Base-by-base conservation (phyloP, 129 eudicot genomes). In the Helichrysum umbraculigerum region DNA sequence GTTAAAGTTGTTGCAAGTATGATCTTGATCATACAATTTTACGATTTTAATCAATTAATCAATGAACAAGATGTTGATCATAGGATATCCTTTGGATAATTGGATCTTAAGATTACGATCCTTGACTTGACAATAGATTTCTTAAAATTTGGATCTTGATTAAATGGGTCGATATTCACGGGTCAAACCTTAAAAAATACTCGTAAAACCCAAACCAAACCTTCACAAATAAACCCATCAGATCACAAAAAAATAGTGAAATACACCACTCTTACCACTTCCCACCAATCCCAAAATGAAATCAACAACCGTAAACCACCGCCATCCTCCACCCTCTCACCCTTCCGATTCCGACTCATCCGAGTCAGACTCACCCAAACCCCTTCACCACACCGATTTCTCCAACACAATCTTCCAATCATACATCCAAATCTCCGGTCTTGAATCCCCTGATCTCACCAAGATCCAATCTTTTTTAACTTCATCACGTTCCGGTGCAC, bases 381-480 rank as follows among this genome's bases (percentile, higher is more conserved):
- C 76, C 76, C 85, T 34, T 66, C 92, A 88, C 59, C 91, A 87
- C 79, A 71, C 86, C 37, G 97, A 94, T 66, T 90, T 91, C 75
- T 94, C 99, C 64, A 80, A 83, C 82, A 73, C 99, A 39, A 86
- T 94, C 44, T 94, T 94, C 92, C 79, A 83, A 83, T 86, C 99
- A 21, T 94, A 91, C 83, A 83, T 84, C 63, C 86, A 88, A 34
- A 81, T 83, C 86, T 68, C 85, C 78, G 81, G 82, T 47, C 84
- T 70, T 6, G 70, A 84, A 1, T 75, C 88, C 25, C 81, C 83
- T 0, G 93, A 89, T 69, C 91, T 94, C 81, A 41, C 83, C 54
- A 94, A 94, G 74, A 91, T 94, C 94, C 99, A 87, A 78, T 87
- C 97, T 30, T 94, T 94, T 85, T 73, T 94, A 9, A 87, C 88